A percentile compares a stretch with the other conserved stretches of the same genome.
phyloP scores from a whole-genome alignment of 768 basidiomycete species.

The Mycena belliarum region DNA sequence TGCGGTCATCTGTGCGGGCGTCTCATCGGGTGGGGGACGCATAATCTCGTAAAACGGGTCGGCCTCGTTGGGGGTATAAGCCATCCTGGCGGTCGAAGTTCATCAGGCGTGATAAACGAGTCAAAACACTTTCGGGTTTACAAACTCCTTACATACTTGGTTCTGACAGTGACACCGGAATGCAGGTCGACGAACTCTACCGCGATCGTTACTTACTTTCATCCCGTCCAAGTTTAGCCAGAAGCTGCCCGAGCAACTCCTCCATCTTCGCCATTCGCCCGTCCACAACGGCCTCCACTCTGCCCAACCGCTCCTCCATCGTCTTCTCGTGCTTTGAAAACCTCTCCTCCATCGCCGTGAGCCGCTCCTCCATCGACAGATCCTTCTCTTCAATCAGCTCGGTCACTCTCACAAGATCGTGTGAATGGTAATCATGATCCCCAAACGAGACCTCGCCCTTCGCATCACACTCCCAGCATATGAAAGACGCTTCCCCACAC shows the following conservation, averaged over 20 bases:
- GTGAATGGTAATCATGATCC: slow-evolving; percentile 20
- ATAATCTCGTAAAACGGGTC: slow-evolving; percentile 50
- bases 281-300: slow-evolving; percentile 20
- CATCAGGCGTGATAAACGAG: not conserved
- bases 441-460: slow-evolving; percentile 12
- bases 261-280: slow-evolving; percentile 21
- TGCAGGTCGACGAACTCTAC: too few relatives aligned
- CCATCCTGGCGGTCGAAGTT: slow-evolving; percentile 3
- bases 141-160: too few relatives aligned
- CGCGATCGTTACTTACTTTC: not conserved
- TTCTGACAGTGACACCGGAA: too few relatives aligned
- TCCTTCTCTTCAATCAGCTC: slow-evolving; percentile 17
- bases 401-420: slow-evolving; percentile 23
- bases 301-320: slow-evolving; percentile 10
- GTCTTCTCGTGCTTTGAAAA: slow-evolving; percentile 5
- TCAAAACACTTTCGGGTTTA: too few relatives aligned
- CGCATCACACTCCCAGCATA: slow-evolving; percentile 25
- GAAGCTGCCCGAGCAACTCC: slow-evolving; percentile 13
- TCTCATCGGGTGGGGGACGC: slow-evolving; percentile 53
- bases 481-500: slow-evolving; percentile 27
- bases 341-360: slow-evolving; percentile 20
- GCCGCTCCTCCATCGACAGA: slow-evolving; percentile 23
- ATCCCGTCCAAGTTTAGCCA: not conserved
- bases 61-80: slow-evolving; percentile 10
- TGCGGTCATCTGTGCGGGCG: slow-evolving; percentile 48